phyloP scores from a whole-genome alignment of 495 filamentous ascomycete species.

The Aspergillus nidulans region DNA sequence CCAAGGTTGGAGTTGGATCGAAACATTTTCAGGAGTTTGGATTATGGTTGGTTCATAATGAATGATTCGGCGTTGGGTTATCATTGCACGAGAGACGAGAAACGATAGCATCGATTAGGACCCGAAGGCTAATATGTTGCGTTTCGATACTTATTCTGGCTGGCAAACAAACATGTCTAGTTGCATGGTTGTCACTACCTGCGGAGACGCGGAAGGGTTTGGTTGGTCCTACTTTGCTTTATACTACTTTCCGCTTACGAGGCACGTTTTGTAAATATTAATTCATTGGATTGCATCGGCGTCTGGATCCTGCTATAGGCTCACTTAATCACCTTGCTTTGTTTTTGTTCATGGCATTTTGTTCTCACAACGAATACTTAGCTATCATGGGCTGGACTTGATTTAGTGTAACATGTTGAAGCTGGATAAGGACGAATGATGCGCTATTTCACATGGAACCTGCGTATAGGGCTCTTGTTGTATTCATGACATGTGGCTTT shows the following conservation, averaged over 20 bases:
- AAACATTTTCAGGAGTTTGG: slow-evolving; percentile 22
- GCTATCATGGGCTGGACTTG: neutral
- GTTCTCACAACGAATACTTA: neutral
- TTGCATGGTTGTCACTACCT: slow-evolving; percentile 25
- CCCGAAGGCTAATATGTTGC: slow-evolving; percentile 9
- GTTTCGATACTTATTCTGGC: slow-evolving; percentile 2
- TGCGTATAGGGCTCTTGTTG: neutral
- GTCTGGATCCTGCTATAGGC: slow-evolving; percentile 1
- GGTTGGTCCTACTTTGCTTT: slow-evolving; percentile 16
- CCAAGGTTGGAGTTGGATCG: slow-evolving; percentile 25
- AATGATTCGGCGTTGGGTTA: slow-evolving; percentile 34
- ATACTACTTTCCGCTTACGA: slow-evolving; percentile 12
- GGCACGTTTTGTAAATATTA: slow-evolving; percentile 15
- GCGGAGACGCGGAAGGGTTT: slow-evolving; percentile 8
- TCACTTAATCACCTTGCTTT: slow-evolving; percentile 11
- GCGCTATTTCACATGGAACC: neutral
- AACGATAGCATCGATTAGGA: slow-evolving; percentile 29
- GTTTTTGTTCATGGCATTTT: neutral
- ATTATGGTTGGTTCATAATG: slow-evolving; percentile 19
- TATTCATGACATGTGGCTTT: neutral
- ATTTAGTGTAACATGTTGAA: neutral
- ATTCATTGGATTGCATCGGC: slow-evolving; percentile 8
- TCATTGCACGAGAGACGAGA: slow-evolving; percentile 38
- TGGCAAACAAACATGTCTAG: slow-evolving; percentile 18
- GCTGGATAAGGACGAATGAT: neutral